These are phyloP conservation scores for Mercurialis annua DNA, from an alignment of 345 rosid genomes.

Conservation along the genomic window DNA sequence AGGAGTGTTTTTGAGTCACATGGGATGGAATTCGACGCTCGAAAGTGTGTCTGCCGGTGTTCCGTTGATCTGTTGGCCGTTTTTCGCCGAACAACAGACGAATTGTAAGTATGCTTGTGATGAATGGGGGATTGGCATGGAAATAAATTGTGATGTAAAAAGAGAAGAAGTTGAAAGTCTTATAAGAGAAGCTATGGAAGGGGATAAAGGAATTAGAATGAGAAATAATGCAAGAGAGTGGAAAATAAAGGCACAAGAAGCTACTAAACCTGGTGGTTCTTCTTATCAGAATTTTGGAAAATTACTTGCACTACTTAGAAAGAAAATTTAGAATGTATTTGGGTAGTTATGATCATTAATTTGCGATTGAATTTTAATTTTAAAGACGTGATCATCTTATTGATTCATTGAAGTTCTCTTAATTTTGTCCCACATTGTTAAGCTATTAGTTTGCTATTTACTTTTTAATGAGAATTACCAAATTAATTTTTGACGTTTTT, in stretches of 20 bases:
- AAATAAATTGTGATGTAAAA: constrained; percentile 6
- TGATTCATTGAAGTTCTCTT: too few relatives aligned
- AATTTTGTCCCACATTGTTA: too few relatives aligned
- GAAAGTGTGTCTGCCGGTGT: constrained; percentile 17
- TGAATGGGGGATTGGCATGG: constrained; percentile 19
- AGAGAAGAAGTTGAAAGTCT: constrained; percentile 20
- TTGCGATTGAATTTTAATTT: too few relatives aligned
- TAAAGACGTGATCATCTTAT: too few relatives aligned
- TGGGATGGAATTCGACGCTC: constrained; percentile 24
- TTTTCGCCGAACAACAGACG: constrained; percentile 17
- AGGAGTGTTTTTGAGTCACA: constrained; percentile 22
- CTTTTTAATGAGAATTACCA: too few relatives aligned
- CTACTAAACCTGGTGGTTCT: constrained; percentile 8
- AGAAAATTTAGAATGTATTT: too few relatives aligned
- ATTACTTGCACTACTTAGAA: neutral
- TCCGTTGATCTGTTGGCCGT: constrained; percentile 19
- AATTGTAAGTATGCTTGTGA: constrained; percentile 11
- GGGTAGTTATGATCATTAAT: too few relatives aligned
- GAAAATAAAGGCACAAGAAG: constrained; percentile 16
- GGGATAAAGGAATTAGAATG: constrained; percentile 20
- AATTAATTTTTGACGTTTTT: too few relatives aligned
- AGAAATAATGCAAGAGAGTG: constrained; percentile 18
- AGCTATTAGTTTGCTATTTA: too few relatives aligned
- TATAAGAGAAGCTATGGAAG: constrained; percentile 16
- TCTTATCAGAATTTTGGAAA: constrained; percentile 12